Evolutionary conservation across 2,329 filamentous ascomycete genomes (phyloP), one percentile per base, ranked within the genome.

Genomic region (Penicillium capsulatum): DNA sequence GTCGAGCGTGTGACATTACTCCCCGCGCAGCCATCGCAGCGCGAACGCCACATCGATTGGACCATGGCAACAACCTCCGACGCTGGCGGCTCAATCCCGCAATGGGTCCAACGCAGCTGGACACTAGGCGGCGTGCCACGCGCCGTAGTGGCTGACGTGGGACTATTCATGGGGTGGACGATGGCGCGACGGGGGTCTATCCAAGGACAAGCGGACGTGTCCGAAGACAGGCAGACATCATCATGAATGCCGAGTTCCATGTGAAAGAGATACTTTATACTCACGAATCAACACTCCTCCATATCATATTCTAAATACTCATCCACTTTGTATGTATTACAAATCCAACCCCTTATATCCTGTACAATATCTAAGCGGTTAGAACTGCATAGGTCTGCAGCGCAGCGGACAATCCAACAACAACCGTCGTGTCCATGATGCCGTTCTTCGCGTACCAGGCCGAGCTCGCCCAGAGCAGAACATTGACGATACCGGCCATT

Each of bases 61-160:
- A 58, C 51, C 3, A 65, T 66, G 61, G 62, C 60, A 3, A 66
- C 63, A 5, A 60, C 59, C 7, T 65, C 62, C 11, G 53, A 66
- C 40, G 60, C 64, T 7, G 58, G 59, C 7, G 63, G 63, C 3
- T 55, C 48, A 16, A 65, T 66, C 36, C 63, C 63, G 8, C 48
- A 51, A 41, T 64, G 60, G 57, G 45, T 67, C 43, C 62, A 66
- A 47, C 53, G 62, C 31, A 67, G 51, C 38, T 64, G 59, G 61
- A 58, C 49, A 14, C 44, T 65, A 42, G 59, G 63, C 15, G 63
- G 63, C 15, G 57, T 63, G 27, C 62, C 64, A 2, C 57, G 53
- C 28, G 63, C 64, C 17, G 56, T 67, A 35, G 61, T 64, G 14
- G 58, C 56, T 11, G 62, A 66, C 55, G 64, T 67, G 38, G 62